Percentiles rank a stretch among this genome's conserved stretches.
phyloP scores from a whole-genome alignment of 75 land plant genomes.

The Pinus tabuliformis region DNA sequence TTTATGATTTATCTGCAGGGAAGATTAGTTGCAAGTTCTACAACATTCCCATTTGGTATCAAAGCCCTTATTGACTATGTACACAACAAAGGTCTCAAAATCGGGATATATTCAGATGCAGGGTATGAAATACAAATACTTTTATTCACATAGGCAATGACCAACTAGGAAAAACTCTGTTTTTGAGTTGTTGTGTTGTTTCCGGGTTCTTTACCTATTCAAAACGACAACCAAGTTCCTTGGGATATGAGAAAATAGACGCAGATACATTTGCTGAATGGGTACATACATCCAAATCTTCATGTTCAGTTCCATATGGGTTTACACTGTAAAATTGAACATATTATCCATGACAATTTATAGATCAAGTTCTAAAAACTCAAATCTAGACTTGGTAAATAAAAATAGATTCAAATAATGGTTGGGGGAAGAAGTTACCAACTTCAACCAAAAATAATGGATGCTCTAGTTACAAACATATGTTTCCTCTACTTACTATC shows the following conservation, averaged over 20 bases:
- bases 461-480: too few relatives aligned
- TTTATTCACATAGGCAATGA: background rate
- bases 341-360: too few relatives aligned
- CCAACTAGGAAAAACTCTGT: background rate
- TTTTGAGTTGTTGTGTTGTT: background rate
- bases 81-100: slow-evolving; percentile 24
- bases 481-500: too few relatives aligned
- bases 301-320: background rate
- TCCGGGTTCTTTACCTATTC: slow-evolving; percentile 53
- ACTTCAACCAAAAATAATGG: too few relatives aligned
- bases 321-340: too few relatives aligned
- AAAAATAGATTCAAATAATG: too few relatives aligned
- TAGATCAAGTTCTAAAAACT: too few relatives aligned
- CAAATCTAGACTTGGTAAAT: too few relatives aligned
- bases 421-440: too few relatives aligned
- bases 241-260: slow-evolving; percentile 79
- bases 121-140: slow-evolving; percentile 12
- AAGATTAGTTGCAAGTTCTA: slow-evolving; percentile 5
- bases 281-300: slow-evolving; percentile 27
- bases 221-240: slow-evolving; percentile 76
- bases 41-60: slow-evolving; percentile 22
- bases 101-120: slow-evolving; percentile 38
- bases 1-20: slow-evolving; percentile 9
- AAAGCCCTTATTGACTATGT: slow-evolving; percentile 32
- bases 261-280: slow-evolving; percentile 85